Evolutionary conservation across 345 rosid species (phyloP).

Genomic region (Salix udensis): DNA sequence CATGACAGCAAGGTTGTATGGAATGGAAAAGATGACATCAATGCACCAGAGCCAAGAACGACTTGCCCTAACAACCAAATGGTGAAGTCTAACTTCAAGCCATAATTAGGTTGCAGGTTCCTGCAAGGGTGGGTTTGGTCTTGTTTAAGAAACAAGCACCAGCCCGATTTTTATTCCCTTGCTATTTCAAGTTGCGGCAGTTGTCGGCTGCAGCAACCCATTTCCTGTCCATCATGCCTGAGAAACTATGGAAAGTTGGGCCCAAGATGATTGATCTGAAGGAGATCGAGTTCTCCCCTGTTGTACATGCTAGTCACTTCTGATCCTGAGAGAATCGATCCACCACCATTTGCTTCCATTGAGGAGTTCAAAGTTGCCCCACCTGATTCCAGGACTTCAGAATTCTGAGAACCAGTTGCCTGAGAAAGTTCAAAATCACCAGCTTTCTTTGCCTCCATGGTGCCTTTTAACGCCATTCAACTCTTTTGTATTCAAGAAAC

Average conservation of each 20-base stretch:
- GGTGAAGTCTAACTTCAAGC: slow-evolving; percentile 26
- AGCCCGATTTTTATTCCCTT: slow-evolving; percentile 19
- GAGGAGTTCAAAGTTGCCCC: slow-evolving; percentile 59
- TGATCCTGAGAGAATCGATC: slow-evolving; percentile 48
- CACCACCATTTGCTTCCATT: slow-evolving; percentile 41
- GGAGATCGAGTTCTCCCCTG: slow-evolving; percentile 29
- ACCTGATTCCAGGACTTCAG: slow-evolving; percentile 78
- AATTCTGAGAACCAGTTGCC: slow-evolving; percentile 67
- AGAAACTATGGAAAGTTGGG: slow-evolving; percentile 42
- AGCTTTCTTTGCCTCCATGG: slow-evolving; percentile 33
- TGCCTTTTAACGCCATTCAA: slow-evolving; percentile 23
- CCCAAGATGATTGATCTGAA: slow-evolving; percentile 32
- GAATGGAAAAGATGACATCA: slow-evolving; percentile 26
- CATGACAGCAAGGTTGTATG: background rate
- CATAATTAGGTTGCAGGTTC: slow-evolving; percentile 32
- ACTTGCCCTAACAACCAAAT: slow-evolving; percentile 78
- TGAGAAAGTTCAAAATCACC: slow-evolving; percentile 17
- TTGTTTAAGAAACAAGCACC: slow-evolving; percentile 20
- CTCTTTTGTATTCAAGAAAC: slow-evolving; percentile 71
- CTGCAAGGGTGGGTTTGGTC: slow-evolving; percentile 19
- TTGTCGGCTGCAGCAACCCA: slow-evolving; percentile 64
- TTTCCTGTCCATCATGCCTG: slow-evolving; percentile 42
- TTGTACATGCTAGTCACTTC: slow-evolving; percentile 79
- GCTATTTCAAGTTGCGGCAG: slow-evolving; percentile 62
- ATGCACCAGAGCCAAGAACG: slow-evolving; percentile 78